phyloP scores from a whole-genome alignment of 2,329 filamentous ascomycete species.

The Aspergillus fischeri region DNA sequence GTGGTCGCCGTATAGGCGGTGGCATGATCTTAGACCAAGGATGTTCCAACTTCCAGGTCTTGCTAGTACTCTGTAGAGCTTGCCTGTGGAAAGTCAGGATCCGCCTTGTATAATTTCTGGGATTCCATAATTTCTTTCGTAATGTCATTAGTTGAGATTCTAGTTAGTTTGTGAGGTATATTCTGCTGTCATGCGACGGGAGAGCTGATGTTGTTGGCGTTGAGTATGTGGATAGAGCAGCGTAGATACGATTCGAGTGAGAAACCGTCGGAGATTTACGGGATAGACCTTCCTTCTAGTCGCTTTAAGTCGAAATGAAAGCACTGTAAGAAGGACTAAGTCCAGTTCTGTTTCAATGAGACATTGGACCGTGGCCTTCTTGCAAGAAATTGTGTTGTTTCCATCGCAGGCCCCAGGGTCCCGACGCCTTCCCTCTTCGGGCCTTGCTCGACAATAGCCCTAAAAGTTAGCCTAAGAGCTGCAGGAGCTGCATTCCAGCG shows the following conservation, averaged over 20 bases:
- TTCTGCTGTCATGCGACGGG: neutral
- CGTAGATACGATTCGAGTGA: neutral
- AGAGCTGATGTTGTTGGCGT: neutral
- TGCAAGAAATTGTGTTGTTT: too few relatives aligned
- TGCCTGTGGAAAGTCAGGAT: neutral
- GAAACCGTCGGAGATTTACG: neutral
- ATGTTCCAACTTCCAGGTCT: neutral
- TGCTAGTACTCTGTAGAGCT: neutral
- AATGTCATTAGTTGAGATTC: too few relatives aligned
- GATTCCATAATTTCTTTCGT: neutral
- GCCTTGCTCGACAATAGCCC: too few relatives aligned
- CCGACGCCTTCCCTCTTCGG: too few relatives aligned
- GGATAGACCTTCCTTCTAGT: neutral
- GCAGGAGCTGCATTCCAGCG: too few relatives aligned
- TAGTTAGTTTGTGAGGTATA: neutral
- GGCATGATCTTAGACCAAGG: neutral
- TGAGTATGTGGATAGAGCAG: neutral
- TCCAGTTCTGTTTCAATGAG: neutral
- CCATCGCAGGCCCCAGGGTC: too few relatives aligned
- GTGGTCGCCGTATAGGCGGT: neutral
- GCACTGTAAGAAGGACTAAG: neutral
- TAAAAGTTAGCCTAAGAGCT: too few relatives aligned
- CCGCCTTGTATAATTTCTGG: neutral
- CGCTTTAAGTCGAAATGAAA: too few relatives aligned
- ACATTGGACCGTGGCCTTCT: neutral